These are phyloP conservation scores for Draba incana DNA, from an alignment of 345 rosid species.

Conservation along the genomic window DNA sequence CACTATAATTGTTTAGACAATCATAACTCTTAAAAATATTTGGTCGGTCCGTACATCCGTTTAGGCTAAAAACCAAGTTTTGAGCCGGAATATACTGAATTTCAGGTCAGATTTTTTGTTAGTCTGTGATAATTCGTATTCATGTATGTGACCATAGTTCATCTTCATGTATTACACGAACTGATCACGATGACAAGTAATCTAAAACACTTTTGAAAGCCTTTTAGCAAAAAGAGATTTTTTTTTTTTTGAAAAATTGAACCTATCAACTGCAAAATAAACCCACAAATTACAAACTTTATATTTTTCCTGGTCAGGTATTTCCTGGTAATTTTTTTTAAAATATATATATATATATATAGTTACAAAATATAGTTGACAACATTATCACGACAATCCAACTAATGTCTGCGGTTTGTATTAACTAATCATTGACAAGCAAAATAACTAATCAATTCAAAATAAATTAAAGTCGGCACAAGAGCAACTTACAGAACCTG, in stretches of 20 bases:
- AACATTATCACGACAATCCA: neutral
- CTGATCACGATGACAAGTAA: too few species aligned
- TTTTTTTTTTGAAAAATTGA: too few species aligned
- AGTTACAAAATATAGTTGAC: too few species aligned
- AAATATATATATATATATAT: too few species aligned
- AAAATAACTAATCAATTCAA: neutral
- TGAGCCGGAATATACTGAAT: neutral
- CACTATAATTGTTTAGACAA: neutral
- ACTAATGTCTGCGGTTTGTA: neutral
- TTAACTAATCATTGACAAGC: neutral
- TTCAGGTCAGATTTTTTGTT: neutral
- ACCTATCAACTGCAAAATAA: too few species aligned
- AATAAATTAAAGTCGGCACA: constrained; percentile 30
- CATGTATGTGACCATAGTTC: neutral
- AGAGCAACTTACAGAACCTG: constrained; percentile 32
- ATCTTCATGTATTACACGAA: too few species aligned
- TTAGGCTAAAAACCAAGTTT: neutral
- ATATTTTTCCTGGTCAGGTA: too few species aligned
- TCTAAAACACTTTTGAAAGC: too few species aligned
- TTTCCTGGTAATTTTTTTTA: too few species aligned
- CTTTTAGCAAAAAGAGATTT: too few species aligned
- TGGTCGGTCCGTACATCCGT: constrained; percentile 25
- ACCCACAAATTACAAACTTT: too few species aligned
- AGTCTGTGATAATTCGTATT: neutral
- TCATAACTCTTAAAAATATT: neutral